Percentiles rank a stretch among this genome's conserved stretches.
phyloP scores from a whole-genome alignment of 495 filamentous ascomycete species.

The Penicillium coprophilum region DNA sequence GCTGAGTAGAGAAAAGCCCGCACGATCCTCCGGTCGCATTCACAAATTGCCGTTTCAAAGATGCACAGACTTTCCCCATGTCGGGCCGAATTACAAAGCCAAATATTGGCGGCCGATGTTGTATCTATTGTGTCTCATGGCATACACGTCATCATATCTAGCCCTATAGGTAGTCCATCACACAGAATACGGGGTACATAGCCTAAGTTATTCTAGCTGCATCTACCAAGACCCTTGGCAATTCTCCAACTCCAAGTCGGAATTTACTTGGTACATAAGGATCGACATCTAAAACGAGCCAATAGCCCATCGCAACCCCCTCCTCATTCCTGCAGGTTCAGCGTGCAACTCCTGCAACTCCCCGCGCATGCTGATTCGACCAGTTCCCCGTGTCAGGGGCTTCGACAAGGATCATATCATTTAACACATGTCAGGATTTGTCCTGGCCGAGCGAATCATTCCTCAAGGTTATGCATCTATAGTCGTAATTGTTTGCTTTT shows the following conservation, averaged over 20 bases:
- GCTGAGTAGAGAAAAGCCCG: neutral
- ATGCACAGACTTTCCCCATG: neutral
- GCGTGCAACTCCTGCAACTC: neutral
- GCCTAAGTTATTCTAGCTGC: neutral
- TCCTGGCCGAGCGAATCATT: neutral
- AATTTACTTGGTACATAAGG: neutral
- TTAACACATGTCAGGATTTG: neutral
- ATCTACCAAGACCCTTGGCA: neutral
- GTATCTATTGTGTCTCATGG: neutral
- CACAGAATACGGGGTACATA: neutral
- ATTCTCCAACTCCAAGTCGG: neutral
- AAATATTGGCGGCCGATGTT: neutral
- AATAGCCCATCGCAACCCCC: neutral
- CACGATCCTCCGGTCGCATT: neutral
- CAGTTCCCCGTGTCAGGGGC: slow-evolving; percentile 1
- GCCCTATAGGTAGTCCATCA: neutral
- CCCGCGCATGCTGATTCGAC: neutral
- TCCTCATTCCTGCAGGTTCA: neutral
- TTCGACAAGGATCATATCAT: slow-evolving; percentile 3
- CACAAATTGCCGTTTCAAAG: neutral
- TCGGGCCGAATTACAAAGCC: neutral
- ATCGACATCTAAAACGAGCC: neutral
- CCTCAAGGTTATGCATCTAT: neutral
- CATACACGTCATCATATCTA: neutral
- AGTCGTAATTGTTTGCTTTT: neutral